phyloP scores from a whole-genome alignment of 2,329 filamentous ascomycete species.

The Colletotrichum karsti region DNA sequence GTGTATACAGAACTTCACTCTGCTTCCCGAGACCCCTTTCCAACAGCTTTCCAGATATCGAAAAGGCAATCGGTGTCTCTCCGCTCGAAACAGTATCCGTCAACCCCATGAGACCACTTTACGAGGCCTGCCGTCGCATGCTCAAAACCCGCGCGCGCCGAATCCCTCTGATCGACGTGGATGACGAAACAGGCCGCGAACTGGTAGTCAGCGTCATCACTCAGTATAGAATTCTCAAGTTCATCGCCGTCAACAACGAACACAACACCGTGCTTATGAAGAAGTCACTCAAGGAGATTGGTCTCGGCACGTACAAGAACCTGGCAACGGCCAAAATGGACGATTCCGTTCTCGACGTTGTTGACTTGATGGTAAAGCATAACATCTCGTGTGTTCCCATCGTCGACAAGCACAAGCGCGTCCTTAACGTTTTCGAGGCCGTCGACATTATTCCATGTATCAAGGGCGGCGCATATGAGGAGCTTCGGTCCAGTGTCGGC shows the following conservation, averaged over 20 bases:
- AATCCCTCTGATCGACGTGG: conserved; percentile 91
- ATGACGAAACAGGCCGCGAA: conserved; percentile 91
- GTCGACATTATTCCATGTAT: conserved; percentile 97
- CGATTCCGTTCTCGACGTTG: conserved; percentile 91
- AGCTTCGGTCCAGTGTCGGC: conserved; percentile 84
- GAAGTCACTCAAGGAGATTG: conserved; percentile 85
- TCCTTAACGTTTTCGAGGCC: conserved; percentile 97
- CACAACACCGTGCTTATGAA: conserved; percentile 88
- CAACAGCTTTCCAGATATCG: conserved; percentile 73
- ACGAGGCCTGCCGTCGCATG: conserved; percentile 96
- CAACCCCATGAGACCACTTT: conserved; percentile 87
- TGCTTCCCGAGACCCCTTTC: conserved; percentile 8
- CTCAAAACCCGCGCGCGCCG: conserved; percentile 90
- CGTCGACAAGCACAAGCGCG: conserved; percentile 77
- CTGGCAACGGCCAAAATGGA: conserved; percentile 88
- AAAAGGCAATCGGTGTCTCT: conserved; percentile 89
- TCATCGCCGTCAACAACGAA: conserved; percentile 92
- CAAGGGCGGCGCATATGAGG: conserved; percentile 92
- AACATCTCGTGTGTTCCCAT: conserved; percentile 97
- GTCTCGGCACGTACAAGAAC: conserved; percentile 83
- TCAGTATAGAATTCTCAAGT: conserved; percentile 98
- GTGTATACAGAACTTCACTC: conserved; percentile 35
- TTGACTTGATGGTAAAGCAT: conserved; percentile 89
- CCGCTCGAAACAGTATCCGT: conserved; percentile 97
- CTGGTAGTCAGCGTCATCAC: conserved; percentile 97